phyloP scores from a whole-genome alignment of 2,329 filamentous ascomycete species.

The Stachybotrys chartarum region DNA sequence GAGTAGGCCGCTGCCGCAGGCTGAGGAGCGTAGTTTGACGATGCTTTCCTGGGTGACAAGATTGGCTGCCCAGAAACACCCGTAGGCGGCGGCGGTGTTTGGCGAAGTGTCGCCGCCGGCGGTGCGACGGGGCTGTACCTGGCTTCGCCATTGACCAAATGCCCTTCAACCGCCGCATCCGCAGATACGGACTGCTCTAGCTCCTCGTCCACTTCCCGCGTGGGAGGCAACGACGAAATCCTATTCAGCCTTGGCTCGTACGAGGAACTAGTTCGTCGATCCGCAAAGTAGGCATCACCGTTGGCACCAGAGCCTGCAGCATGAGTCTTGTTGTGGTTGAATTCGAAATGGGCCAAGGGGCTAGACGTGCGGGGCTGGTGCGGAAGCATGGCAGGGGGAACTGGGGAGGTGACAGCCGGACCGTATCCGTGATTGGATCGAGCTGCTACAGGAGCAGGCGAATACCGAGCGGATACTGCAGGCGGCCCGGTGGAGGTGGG shows the following conservation, averaged over 20 bases:
- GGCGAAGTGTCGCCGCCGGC: slow-evolving; percentile 21
- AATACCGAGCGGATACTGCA: slow-evolving; percentile 43
- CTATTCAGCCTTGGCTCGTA: slow-evolving; percentile 49
- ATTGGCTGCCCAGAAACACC: slow-evolving; percentile 32
- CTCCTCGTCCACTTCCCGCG: slow-evolving; percentile 56
- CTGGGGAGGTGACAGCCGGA: slow-evolving; percentile 22
- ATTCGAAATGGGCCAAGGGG: slow-evolving; percentile 57
- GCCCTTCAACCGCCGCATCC: slow-evolving; percentile 16
- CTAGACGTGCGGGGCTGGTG: slow-evolving; percentile 60
- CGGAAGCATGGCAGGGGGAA: slow-evolving; percentile 40
- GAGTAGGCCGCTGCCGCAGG: slow-evolving; percentile 18
- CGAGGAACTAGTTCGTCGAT: slow-evolving; percentile 43
- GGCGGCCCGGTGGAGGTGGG: slow-evolving; percentile 31
- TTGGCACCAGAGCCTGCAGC: slow-evolving; percentile 12
- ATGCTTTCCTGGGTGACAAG: slow-evolving; percentile 47
- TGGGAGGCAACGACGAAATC: slow-evolving; percentile 52
- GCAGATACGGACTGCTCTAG: slow-evolving; percentile 25
- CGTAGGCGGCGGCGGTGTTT: slow-evolving; percentile 43
- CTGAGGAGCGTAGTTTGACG: slow-evolving; percentile 44
- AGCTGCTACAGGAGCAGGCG: slow-evolving; percentile 33
- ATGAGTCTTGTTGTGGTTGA: slow-evolving; percentile 32
- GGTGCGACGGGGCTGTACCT: slow-evolving; percentile 30
- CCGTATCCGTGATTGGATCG: slow-evolving; percentile 37
- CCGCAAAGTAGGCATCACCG: slow-evolving; percentile 32
- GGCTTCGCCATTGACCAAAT: slow-evolving; percentile 20